Evolutionary conservation across 352 stramenopile genomes (phyloP), one percentile per base, ranked within the genome.

Genomic region (Pythium aquatile): DNA sequence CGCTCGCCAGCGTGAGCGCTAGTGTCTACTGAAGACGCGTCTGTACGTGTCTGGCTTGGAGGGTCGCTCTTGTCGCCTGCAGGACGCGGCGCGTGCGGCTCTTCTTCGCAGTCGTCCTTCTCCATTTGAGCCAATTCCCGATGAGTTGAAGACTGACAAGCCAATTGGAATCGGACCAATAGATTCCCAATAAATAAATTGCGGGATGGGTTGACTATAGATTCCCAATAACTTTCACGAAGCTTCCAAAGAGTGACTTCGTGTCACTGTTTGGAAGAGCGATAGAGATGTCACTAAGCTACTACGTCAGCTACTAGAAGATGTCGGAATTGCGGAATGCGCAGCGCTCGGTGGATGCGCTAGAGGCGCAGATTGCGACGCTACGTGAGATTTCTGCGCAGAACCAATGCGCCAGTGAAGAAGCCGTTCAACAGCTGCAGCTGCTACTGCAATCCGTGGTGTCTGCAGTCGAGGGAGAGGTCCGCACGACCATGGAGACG

Each of bases 311-410:
- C 3, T 11, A 9, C 29, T 35, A 26, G 58, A 61, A 55, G 5
- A 91, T 91, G 82, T 78, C 70, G 42, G 82, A 91, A 63, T 83
- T 86, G 54, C 69, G 76, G 57, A 68, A 73, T 58, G 82, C 77
- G 33, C 70, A 54, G 4, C 57, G 66, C 7, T 61, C 73, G 6
- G 66, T 91, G 39, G 78, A 73, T 16, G 71, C 65, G 53, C 72
- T 91, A 11, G 77, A 84, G 40, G 54, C 58, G 61, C 66, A 58
- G 44, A 55, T 87, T 35, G 66, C 58, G 44, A 55, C 62, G 52
- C 68, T 91, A 26, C 72, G 63, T 20, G 52, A 57, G n/a, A 29
- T 46, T 3, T 14, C 35, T n/a, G 6, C 63, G 40, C 14, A 51
- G 9, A 37, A 29, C 2, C 33, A 39, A 16, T 14, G 11, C 10